Evolutionary conservation across 176 grass and related monocot species (phyloP).

Genomic region (Hordeum marinum): DNA sequence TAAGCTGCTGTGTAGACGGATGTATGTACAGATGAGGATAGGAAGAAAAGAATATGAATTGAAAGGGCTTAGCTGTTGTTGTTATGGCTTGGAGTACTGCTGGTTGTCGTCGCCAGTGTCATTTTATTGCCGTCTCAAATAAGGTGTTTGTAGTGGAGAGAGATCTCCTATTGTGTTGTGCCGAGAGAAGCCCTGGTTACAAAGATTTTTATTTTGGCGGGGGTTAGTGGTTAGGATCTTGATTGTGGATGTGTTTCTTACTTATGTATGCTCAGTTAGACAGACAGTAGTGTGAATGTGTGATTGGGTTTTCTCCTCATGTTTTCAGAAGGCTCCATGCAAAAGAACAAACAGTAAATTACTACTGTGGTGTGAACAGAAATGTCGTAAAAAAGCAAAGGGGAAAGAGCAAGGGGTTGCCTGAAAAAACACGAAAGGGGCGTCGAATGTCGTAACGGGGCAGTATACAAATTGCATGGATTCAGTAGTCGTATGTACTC

Average conservation of each 20-base stretch:
- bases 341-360: background rate
- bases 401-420: background rate
- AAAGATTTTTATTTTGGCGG: background rate
- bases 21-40: slow-evolving; percentile 75
- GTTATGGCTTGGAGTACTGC: slow-evolving; percentile 25
- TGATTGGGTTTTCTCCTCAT: too few relatives aligned
- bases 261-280: too few relatives aligned
- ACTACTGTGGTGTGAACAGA: background rate
- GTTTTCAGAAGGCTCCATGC: background rate
- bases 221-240: background rate
- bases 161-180: background rate
- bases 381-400: background rate
- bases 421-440: background rate
- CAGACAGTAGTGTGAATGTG: too few relatives aligned
- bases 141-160: background rate
- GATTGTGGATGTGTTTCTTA: background rate
- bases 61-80: slow-evolving; percentile 10
- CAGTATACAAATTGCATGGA: background rate
- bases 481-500: background rate
- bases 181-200: background rate
- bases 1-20: slow-evolving; percentile 55
- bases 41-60: slow-evolving; percentile 42
- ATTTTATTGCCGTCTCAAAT: background rate
- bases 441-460: background rate
- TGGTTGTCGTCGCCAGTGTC: too few relatives aligned